A percentile compares a stretch with the other conserved stretches of the same genome.
phyloP scores from a whole-genome alignment of 2,329 filamentous ascomycete species.

The Fusarium duplospermum region DNA sequence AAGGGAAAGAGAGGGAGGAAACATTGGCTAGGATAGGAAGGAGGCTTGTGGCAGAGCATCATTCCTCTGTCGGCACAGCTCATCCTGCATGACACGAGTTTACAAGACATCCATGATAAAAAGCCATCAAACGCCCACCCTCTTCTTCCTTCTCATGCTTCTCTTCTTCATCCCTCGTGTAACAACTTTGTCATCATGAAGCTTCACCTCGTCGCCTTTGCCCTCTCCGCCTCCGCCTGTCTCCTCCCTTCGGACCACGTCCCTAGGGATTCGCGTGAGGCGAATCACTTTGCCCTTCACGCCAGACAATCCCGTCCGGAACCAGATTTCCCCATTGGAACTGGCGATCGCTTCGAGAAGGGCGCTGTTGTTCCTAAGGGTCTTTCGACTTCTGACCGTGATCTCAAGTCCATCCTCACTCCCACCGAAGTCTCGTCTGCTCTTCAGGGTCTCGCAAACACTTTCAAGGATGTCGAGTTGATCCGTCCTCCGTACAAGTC shows the following conservation, averaged over 20 bases:
- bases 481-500: constrained; percentile 58
- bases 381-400: constrained; percentile 49
- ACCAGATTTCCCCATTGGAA: constrained; percentile 53
- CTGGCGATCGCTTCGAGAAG: constrained; percentile 55
- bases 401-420: constrained; percentile 58
- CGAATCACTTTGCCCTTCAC: constrained; percentile 11
- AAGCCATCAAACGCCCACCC: neutral
- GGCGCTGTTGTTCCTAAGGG: constrained; percentile 52
- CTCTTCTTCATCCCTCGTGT: neutral
- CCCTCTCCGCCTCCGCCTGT: constrained; percentile 47
- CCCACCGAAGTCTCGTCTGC: constrained; percentile 58
- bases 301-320: constrained; percentile 32
- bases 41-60: constrained; percentile 8
- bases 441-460: constrained; percentile 54
- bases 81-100: neutral
- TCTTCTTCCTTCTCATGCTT: neutral
- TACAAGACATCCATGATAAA: neutral
- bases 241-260: constrained; percentile 53
- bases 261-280: constrained; percentile 18
- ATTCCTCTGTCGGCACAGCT: neutral
- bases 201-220: constrained; percentile 34
- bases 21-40: constrained; percentile 33
- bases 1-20: neutral
- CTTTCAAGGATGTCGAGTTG: constrained; percentile 52
- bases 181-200: constrained; percentile 43